Conservation (phyloP, 306 rosid genomes). For the Trichosanthes cucumerina region DNA sequence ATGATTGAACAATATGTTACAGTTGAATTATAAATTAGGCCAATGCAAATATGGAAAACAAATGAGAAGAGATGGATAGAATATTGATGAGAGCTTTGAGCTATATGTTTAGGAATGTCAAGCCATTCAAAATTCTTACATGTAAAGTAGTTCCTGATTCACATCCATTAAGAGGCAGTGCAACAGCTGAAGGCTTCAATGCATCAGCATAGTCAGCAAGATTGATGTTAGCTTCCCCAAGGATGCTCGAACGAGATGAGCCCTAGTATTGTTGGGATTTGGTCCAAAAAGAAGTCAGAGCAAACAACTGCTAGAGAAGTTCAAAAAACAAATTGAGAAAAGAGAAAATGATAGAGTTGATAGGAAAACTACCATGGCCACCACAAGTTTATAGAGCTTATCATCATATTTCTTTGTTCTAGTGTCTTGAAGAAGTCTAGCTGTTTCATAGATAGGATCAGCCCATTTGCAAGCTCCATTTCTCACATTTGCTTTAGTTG, state of each 20-base stretch:
- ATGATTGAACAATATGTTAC: conserved; percentile 22
- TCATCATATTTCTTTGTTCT: conserved; percentile 82
- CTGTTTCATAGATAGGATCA: conserved; percentile 96
- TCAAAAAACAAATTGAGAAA: background rate
- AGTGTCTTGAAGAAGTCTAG: conserved; percentile 85
- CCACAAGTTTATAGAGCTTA: conserved; percentile 75
- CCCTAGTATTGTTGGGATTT: conserved; percentile 47
- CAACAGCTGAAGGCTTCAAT: conserved; percentile 61
- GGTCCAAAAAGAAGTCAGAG: conserved; percentile 21
- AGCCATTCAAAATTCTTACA: conserved; percentile 44
- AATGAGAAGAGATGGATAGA: background rate
- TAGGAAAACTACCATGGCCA: conserved; percentile 67
- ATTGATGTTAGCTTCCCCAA: conserved; percentile 79
- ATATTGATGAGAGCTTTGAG: background rate
- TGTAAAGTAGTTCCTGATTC: conserved; percentile 75
- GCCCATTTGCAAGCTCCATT: conserved; percentile 97
- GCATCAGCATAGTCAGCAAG: conserved; percentile 94
- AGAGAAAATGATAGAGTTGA: background rate
- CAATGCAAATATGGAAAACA: background rate
- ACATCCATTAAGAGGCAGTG: conserved; percentile 71
- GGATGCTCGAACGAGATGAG: conserved; percentile 88
- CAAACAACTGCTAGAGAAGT: background rate
- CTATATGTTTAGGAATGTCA: background rate
- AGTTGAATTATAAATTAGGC: background rate
- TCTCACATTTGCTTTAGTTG: conserved; percentile 94